Percentiles rank a stretch among this genome's conserved stretches.
Conservation (phyloP, 257 asterid genomes). For the Mentha longifolia region DNA sequence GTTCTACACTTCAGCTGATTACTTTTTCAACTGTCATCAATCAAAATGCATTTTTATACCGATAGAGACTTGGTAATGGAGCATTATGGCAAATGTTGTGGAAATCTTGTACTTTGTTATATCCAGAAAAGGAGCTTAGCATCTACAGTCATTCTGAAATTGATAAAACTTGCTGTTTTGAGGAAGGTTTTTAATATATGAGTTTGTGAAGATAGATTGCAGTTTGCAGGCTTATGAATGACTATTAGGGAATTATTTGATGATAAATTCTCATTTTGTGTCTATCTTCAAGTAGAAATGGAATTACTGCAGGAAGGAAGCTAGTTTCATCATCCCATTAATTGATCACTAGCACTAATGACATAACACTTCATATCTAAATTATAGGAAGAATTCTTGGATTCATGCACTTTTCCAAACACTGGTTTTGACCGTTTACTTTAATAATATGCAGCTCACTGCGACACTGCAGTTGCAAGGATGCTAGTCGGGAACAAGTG, state of each 20-base stretch:
- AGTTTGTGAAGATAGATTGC: not conserved
- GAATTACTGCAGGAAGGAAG: not conserved
- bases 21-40: not conserved
- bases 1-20: not conserved
- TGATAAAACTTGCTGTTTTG: not conserved
- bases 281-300: not conserved
- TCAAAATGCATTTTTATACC: not conserved
- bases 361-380: not conserved
- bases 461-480: slow-evolving; percentile 66
- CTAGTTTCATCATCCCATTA: not conserved
- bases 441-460: slow-evolving; percentile 55
- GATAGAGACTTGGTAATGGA: not conserved
- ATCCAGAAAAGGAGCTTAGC: slow-evolving; percentile 8
- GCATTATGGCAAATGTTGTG: not conserved
- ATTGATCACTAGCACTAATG: not conserved
- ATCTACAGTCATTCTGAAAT: slow-evolving; percentile 9
- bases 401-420: not conserved
- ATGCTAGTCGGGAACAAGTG: slow-evolving; percentile 79
- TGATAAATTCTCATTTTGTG: not conserved
- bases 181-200: not conserved
- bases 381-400: not conserved
- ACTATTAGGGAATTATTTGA: not conserved
- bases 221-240: not conserved
- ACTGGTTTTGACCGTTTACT: not conserved
- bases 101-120: not conserved